Evolutionary conservation across 805 yeast species (phyloP), one percentile per base, ranked within the genome.

Genomic region (Candida krabiensis): DNA sequence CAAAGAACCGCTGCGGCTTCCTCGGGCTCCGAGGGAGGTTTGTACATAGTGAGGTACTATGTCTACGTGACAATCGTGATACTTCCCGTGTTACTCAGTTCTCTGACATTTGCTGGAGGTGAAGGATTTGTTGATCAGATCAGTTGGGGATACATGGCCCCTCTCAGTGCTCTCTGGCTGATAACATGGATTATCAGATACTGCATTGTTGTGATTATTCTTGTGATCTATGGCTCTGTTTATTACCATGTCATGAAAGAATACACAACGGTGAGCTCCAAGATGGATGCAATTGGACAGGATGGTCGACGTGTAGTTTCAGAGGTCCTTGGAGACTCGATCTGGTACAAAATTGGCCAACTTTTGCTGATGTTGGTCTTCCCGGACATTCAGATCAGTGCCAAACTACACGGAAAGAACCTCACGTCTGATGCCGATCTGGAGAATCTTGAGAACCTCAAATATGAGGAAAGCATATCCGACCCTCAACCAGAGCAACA

Each of bases 151-250:
- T 87, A 83, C 58, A 64, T 89, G 40, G 25, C 43, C n/a, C 89
- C 96, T 0, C 76, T 77, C 29, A 45, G 63, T 2, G 95, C 95
- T 0, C 55, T 71, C 6, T 88, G 93, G 93, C 83, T 79, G 56
- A 63, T 89, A 34, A 77, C 88, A 47, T 90, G 96, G 96, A 80
- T 79, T 2, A 89, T 95, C 9, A 70, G 96, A 34, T 88, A 79
- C 56, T 61, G 76, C 40, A 75, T 89, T 38, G 73, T 85, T 41
- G 55, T 84, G 8, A 53, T 73, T 18, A 85, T 90, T 46, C 52
- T 86, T 24, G 58, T 70, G 3, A 77, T 87, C 31, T 89, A 89
- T 59, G 65, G 77, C 34, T 69, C 83, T 26, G 81, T 89, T 35
- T 89, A 89, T 60, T 62, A 77, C 43, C 86, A 83, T 53, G 91